Percentiles rank a stretch among this genome's conserved stretches.
Evolutionary conservation across 2,329 filamentous ascomycete species (phyloP).

Genomic region (Neoascochyta sp.): DNA sequence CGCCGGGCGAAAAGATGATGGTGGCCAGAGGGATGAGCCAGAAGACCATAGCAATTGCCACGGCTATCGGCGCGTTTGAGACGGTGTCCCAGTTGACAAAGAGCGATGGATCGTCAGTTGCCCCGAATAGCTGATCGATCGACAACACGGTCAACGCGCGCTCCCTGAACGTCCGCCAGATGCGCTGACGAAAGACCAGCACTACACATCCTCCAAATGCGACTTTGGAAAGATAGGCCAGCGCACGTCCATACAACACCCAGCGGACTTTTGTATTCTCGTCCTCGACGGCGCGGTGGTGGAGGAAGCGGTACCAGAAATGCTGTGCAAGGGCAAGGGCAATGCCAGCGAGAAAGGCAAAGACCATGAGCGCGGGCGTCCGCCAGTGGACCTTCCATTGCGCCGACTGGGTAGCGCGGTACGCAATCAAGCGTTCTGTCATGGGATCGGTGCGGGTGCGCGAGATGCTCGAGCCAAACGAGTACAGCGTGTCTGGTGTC

Average conservation of each 20-base stretch:
- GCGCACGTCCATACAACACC: constrained; percentile 34
- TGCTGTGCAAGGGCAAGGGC: constrained; percentile 33
- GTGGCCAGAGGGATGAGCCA: constrained; percentile 38
- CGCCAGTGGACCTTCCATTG: constrained; percentile 39
- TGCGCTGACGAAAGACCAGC: constrained; percentile 33
- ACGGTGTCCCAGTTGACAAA: constrained; percentile 35
- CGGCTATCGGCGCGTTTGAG: constrained; percentile 24
- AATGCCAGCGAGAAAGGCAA: constrained; percentile 27
- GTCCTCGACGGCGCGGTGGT: constrained; percentile 23
- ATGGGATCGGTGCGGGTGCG: constrained; percentile 27
- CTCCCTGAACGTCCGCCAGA: constrained; percentile 35
- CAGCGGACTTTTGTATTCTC: constrained; percentile 29
- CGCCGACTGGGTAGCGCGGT: constrained; percentile 29
- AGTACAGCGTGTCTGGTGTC: constrained; percentile 20
- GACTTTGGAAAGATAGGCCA: constrained; percentile 36
- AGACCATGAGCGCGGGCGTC: constrained; percentile 24
- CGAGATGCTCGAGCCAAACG: constrained; percentile 17
- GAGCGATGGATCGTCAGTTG: constrained; percentile 32
- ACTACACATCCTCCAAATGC: constrained; percentile 33
- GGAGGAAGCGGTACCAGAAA: constrained; percentile 28
- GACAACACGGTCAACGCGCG: constrained; percentile 31
- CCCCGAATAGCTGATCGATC: constrained; percentile 37
- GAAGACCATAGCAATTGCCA: constrained; percentile 27
- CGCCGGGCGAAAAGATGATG: constrained; percentile 38
- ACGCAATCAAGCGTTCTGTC: constrained; percentile 30